phyloP scores from a whole-genome alignment of 2,329 filamentous ascomycete genomes.

The Incumbomyces delicatus region DNA sequence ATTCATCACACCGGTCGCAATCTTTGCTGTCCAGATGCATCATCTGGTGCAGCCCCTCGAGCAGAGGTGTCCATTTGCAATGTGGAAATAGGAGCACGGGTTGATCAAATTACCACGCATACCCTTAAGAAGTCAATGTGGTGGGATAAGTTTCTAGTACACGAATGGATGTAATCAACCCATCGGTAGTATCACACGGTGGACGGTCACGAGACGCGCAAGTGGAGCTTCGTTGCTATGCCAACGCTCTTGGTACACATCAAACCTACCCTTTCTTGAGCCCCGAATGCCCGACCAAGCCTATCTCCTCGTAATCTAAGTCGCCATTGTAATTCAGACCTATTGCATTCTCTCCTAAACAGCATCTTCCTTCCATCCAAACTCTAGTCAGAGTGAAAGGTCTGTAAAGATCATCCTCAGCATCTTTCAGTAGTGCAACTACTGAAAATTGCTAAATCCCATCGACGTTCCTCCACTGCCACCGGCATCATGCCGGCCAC shows the following conservation, averaged over 20 bases:
- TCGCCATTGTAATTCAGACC: not conserved
- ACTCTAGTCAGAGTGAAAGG: not conserved
- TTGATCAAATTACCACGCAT: no score
- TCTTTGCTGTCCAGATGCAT: no score
- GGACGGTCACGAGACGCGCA: no score
- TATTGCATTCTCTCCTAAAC: not conserved
- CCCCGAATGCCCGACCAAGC: not conserved
- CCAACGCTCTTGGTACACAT: not conserved
- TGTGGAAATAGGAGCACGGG: no score
- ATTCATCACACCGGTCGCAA: no score
- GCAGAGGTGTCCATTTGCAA: no score
- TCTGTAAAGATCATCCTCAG: not conserved
- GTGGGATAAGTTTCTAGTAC: no score
- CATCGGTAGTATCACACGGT: no score
- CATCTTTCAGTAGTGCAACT: not conserved
- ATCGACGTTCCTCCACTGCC: not conserved
- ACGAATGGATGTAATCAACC: no score
- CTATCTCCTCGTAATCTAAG: not conserved
- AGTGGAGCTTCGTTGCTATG: not conserved
- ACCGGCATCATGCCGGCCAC: conserved; percentile 5
- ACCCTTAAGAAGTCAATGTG: no score
- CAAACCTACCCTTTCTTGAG: not conserved
- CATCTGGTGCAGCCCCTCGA: no score
- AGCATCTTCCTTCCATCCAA: not conserved
- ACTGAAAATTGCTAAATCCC: not conserved